Conservation (phyloP, 306 rosid species). For the Parietaria judaica region DNA sequence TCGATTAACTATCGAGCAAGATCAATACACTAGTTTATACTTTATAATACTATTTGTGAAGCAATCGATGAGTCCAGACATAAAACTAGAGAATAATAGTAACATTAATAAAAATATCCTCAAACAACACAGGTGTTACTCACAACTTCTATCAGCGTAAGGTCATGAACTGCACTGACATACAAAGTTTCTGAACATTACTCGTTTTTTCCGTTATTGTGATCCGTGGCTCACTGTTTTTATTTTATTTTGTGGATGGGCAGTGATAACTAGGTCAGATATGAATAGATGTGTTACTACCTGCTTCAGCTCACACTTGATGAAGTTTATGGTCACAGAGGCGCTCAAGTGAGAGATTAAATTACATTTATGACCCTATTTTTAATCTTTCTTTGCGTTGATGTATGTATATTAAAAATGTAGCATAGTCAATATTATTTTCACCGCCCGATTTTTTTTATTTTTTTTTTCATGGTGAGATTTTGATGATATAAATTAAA, state of each 20-base stretch:
- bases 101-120: neutral
- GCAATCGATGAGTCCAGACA: too few species aligned
- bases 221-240: constrained; percentile 2
- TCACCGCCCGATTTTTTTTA: neutral
- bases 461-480: neutral
- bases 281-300: constrained; percentile 56
- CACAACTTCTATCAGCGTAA: too few species aligned
- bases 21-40: too few species aligned
- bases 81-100: neutral
- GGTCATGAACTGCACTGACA: too few species aligned
- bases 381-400: neutral
- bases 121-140: too few species aligned
- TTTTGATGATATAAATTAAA: neutral
- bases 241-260: constrained; percentile 8
- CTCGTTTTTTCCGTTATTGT: neutral
- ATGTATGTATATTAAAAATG: neutral
- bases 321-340: constrained; percentile 43
- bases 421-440: too few species aligned
- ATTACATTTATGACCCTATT: too few species aligned
- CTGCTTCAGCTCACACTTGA: constrained; percentile 64
- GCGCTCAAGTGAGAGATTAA: constrained; percentile 28
- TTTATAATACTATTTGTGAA: too few species aligned
- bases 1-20: too few species aligned
- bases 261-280: constrained; percentile 59
- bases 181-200: too few species aligned